phyloP scores from a whole-genome alignment of 495 filamentous ascomycete species.

The Chaetomidium leptoderma region DNA sequence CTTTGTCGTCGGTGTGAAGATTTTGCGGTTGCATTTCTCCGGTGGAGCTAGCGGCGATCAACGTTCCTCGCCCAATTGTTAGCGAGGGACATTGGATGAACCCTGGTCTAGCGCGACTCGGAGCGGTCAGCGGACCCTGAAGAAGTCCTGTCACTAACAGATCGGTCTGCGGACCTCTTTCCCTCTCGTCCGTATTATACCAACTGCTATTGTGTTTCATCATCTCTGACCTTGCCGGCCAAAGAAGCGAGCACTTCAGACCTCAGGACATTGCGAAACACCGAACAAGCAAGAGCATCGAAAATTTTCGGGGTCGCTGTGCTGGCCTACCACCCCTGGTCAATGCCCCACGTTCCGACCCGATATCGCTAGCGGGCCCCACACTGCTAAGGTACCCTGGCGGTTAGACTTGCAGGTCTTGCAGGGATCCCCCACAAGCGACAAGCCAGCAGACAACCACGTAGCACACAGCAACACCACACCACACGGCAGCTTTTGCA shows the following conservation, averaged over 20 bases:
- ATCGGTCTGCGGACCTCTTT: neutral
- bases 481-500: conserved; percentile 8
- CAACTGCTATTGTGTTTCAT: neutral
- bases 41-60: neutral
- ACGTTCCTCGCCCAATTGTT: conserved; percentile 29
- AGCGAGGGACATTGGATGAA: conserved; percentile 20
- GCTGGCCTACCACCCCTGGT: conserved; percentile 6
- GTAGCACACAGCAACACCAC: conserved; percentile 35
- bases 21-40: neutral
- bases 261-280: neutral
- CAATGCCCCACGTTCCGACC: conserved; percentile 21
- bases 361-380: conserved; percentile 20
- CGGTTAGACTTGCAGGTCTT: conserved; percentile 20
- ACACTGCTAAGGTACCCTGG: conserved; percentile 15
- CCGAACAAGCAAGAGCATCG: neutral
- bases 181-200: neutral
- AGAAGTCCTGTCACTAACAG: conserved; percentile 23
- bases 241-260: neutral
- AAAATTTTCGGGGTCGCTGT: conserved; percentile 15
- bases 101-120: conserved; percentile 7
- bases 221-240: neutral
- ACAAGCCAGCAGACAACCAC: conserved; percentile 42
- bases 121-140: conserved; percentile 10
- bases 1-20: neutral
- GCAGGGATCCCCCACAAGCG: conserved; percentile 29